phyloP scores from a whole-genome alignment of 805 yeast genomes.

The Tetrapisispora iriomotensis region DNA sequence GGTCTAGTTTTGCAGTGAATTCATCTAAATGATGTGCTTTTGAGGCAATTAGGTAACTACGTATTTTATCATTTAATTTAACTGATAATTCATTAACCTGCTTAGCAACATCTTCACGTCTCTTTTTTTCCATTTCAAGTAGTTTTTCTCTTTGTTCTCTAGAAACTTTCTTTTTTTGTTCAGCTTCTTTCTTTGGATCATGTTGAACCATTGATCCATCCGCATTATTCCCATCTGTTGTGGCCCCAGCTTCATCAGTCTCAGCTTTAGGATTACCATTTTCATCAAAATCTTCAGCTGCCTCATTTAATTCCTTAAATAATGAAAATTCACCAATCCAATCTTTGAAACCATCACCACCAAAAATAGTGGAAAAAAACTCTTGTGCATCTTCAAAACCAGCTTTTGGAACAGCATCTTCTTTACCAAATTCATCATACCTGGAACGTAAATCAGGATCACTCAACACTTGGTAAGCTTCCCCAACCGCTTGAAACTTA shows the following conservation, averaged over 20 bases:
- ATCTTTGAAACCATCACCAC: conserved; percentile 68
- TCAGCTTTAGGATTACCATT: conserved; percentile 15
- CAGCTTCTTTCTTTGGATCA: conserved; percentile 28
- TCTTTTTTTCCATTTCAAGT: conserved; percentile 41
- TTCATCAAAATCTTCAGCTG: conserved; percentile 33
- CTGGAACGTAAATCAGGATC: conserved; percentile 57
- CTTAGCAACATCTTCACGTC: conserved; percentile 39
- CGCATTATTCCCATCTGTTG: conserved; percentile 1
- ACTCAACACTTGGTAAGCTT: conserved; percentile 71
- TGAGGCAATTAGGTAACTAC: conserved; percentile 36
- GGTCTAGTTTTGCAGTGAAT: conserved; percentile 41
- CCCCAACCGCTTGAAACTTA: conserved; percentile 66
- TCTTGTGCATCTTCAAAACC: conserved; percentile 83
- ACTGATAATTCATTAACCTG: conserved; percentile 43
- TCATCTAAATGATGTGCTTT: conserved; percentile 39
- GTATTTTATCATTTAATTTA: conserved; percentile 40
- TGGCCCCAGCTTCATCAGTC: neutral
- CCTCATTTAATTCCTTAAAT: conserved; percentile 51
- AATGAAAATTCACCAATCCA: conserved; percentile 74
- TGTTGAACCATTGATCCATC: conserved; percentile 21
- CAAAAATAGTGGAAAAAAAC: conserved; percentile 73
- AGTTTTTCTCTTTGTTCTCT: conserved; percentile 42
- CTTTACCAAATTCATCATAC: conserved; percentile 83
- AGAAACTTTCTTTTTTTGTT: conserved; percentile 23
- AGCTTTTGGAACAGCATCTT: conserved; percentile 54